Conservation (phyloP, 2,329 filamentous ascomycete genomes). For the Cercospora zeina region DNA sequence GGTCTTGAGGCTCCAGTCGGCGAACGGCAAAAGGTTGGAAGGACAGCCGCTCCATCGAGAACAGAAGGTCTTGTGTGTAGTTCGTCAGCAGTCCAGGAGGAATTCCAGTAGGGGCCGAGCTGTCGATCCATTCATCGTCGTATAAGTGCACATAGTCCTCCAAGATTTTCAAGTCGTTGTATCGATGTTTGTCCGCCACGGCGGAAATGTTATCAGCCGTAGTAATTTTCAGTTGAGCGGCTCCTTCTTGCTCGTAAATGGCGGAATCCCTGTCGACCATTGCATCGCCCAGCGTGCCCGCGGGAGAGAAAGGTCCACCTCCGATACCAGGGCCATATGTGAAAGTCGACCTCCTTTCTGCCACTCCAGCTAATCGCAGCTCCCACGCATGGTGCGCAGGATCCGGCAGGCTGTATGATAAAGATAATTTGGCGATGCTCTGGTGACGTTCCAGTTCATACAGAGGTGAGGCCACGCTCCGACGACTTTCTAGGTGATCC, state of each 20-base stretch:
- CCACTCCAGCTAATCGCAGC: constrained; percentile 4
- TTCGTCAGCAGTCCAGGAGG: constrained; percentile 46
- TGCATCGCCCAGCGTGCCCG: constrained; percentile 6
- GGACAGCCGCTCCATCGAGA: constrained; percentile 53
- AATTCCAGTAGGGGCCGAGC: constrained; percentile 42
- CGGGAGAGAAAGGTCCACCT: constrained; percentile 14
- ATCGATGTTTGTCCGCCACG: constrained; percentile 4
- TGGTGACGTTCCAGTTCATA: background rate
- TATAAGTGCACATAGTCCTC: constrained; percentile 48
- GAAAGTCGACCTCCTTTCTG: background rate
- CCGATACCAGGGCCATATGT: constrained; percentile 11
- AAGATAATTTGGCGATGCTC: background rate
- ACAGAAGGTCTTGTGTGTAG: constrained; percentile 51
- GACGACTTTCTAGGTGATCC: background rate
- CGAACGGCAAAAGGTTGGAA: constrained; percentile 46
- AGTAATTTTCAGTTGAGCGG: constrained; percentile 1
- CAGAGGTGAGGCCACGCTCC: background rate
- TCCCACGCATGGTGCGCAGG: background rate
- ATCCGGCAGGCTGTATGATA: constrained; percentile 4
- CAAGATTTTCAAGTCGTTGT: constrained; percentile 28
- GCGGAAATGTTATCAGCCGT: constrained; percentile 8
- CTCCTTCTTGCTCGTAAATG: constrained; percentile 1
- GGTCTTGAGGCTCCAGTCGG: constrained; percentile 39
- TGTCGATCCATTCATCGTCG: constrained; percentile 44
- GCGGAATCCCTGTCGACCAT: background rate